Percentiles rank a stretch among this genome's conserved stretches.
Evolutionary conservation across 2,329 filamentous ascomycete species (phyloP).

Genomic region (Ophiosphaerella korrae): DNA sequence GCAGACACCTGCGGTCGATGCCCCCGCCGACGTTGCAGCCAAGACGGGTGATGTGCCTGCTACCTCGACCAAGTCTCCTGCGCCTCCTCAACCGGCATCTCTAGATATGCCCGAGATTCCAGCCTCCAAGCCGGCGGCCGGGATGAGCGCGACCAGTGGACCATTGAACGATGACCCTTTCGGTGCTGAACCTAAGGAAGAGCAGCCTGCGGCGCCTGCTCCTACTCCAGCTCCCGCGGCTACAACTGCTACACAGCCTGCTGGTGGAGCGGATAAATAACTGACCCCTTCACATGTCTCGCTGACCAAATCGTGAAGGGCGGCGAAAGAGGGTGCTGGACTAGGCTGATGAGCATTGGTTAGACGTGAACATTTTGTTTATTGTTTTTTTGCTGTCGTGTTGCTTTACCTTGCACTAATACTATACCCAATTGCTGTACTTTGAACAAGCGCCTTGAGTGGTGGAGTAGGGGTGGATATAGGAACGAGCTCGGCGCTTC

Average conservation of each 20-base stretch:
- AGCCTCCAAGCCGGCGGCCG: slow-evolving; percentile 35
- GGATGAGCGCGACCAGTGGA: slow-evolving; percentile 48
- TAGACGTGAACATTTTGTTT: too few relatives aligned
- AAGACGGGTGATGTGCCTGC: slow-evolving; percentile 9
- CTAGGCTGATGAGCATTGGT: too few relatives aligned
- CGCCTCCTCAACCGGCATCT: slow-evolving; percentile 14
- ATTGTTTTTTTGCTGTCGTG: not conserved
- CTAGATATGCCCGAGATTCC: slow-evolving; percentile 32
- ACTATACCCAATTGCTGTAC: slow-evolving; percentile 40
- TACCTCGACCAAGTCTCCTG: slow-evolving; percentile 18
- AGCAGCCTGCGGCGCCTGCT: slow-evolving; percentile 18
- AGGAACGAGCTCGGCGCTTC: not conserved
- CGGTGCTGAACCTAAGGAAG: slow-evolving; percentile 25
- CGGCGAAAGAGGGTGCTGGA: too few relatives aligned
- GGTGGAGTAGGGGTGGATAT: not conserved
- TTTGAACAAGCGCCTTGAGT: slow-evolving; percentile 20
- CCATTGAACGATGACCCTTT: slow-evolving; percentile 43
- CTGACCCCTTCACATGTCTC: too few relatives aligned
- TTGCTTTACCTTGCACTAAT: slow-evolving; percentile 32
- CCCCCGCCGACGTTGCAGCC: not conserved
- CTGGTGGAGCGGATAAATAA: slow-evolving; percentile 24
- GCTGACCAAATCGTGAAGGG: too few relatives aligned
- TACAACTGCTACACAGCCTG: slow-evolving; percentile 7
- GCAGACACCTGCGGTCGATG: slow-evolving; percentile 12
- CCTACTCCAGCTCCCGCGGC: slow-evolving; percentile 14